A percentile compares a stretch with the other conserved stretches of the same genome.
Evolutionary conservation across 1,284 basidiomycete species (phyloP).

Genomic region (Coniophora puteana): DNA sequence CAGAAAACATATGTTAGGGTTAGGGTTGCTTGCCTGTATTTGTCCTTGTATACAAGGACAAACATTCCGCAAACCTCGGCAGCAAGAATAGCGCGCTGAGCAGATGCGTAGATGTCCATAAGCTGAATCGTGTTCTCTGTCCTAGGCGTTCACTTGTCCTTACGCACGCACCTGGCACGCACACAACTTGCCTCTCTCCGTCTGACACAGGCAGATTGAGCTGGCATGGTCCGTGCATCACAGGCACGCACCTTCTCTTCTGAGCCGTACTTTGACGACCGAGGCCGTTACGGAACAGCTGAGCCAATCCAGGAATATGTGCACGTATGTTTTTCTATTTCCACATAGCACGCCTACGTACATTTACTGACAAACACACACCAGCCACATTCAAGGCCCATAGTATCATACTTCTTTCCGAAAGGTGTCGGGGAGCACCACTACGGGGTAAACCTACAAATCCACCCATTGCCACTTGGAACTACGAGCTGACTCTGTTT

Average conservation of each 20-base stretch:
- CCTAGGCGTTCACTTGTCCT: too few species aligned
- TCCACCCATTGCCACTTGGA: too few species aligned
- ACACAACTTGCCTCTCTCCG: too few species aligned
- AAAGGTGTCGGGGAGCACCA: constrained; percentile 94
- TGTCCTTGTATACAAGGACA: too few species aligned
- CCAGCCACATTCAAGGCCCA: constrained; percentile 78
- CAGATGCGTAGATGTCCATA: too few species aligned
- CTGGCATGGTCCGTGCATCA: constrained; percentile 39
- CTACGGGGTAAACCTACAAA: constrained; percentile 72
- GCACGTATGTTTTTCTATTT: constrained; percentile 46
- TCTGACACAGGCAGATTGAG: too few species aligned
- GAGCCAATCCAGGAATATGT: constrained; percentile 73
- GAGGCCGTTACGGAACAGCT: constrained; percentile 61
- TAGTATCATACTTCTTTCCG: constrained; percentile 95
- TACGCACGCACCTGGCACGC: too few species aligned
- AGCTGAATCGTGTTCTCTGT: too few species aligned
- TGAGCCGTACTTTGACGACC: constrained; percentile 68
- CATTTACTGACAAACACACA: constrained; percentile 16
- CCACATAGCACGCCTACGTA: constrained; percentile 29
- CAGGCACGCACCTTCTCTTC: constrained; percentile 67
- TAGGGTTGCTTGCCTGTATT: too few species aligned
- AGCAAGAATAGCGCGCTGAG: too few species aligned
- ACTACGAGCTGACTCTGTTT: background rate
- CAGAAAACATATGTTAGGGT: too few species aligned
- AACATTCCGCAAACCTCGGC: too few species aligned